Conservation (phyloP, 805 yeast genomes). For the Suhomyces tanzawaensis region DNA sequence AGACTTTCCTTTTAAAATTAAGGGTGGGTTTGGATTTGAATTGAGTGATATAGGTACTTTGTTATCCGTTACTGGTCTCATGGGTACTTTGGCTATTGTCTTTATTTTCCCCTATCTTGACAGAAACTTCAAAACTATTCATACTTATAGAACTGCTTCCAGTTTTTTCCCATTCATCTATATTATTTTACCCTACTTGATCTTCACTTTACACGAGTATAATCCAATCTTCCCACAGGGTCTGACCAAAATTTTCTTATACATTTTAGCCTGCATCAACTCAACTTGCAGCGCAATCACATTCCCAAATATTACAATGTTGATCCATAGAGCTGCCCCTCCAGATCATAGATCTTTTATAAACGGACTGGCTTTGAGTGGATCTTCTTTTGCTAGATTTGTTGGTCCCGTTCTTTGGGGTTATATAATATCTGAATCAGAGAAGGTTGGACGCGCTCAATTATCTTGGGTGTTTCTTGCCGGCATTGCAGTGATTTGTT, state of each 20-base stretch:
- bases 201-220: conserved; percentile 40
- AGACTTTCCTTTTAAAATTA: conserved; percentile 46
- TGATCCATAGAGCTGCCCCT: conserved; percentile 54
- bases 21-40: conserved; percentile 53
- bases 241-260: conserved; percentile 22
- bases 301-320: conserved; percentile 51
- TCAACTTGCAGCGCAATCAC: conserved; percentile 45
- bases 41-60: conserved; percentile 49
- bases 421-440: conserved; percentile 30
- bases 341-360: conserved; percentile 56
- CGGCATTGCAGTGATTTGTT: conserved; percentile 17
- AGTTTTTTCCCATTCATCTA: conserved; percentile 46
- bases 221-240: conserved; percentile 25
- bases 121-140: conserved; percentile 43
- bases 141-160: conserved; percentile 41
- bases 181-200: conserved; percentile 44
- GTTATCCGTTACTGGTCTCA: conserved; percentile 51
- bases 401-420: conserved; percentile 61
- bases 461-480: conserved; percentile 33
- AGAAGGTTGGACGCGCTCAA: conserved; percentile 22
- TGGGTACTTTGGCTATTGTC: conserved; percentile 49
- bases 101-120: conserved; percentile 53
- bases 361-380: conserved; percentile 55
- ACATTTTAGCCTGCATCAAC: conserved; percentile 20
- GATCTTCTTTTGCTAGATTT: conserved; percentile 54